A percentile compares a stretch with the other conserved stretches of the same genome.
Evolutionary conservation across 768 basidiomycete genomes (phyloP).

Genomic region (Termitomyces sp.): DNA sequence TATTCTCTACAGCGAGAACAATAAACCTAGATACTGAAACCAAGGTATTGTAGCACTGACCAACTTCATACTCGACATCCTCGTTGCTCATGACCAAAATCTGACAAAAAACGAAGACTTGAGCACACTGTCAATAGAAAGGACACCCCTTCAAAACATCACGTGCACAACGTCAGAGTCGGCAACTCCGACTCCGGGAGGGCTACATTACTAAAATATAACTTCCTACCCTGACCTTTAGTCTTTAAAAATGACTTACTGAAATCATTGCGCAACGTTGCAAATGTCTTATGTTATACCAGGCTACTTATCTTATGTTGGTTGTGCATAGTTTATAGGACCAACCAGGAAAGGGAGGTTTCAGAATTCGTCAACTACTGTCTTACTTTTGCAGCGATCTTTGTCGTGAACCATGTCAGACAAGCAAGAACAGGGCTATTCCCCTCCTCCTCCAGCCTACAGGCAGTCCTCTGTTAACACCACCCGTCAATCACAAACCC

Average conservation of each 20-base stretch:
- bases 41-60: constrained; percentile 29
- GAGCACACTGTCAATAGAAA: not conserved
- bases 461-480: not conserved
- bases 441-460: constrained; percentile 5
- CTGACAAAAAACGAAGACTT: not conserved
- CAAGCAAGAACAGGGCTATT: constrained; percentile 1
- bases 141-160: not conserved
- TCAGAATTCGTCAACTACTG: not conserved
- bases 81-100: constrained; percentile 25
- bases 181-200: not conserved
- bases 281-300: not conserved
- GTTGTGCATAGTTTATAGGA: not conserved
- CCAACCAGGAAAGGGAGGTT: not conserved
- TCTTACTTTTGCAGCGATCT: constrained; percentile 1
- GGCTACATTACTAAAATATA: not conserved
- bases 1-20: constrained; percentile 34
- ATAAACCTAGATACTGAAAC: not conserved
- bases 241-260: not conserved
- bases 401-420: constrained; percentile 6
- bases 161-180: constrained; percentile 4
- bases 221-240: not conserved
- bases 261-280: not conserved
- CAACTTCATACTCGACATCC: constrained; percentile 62
- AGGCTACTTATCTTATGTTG: not conserved
- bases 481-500: not conserved